Base-by-base conservation (phyloP, 2,329 filamentous ascomycete species). In the Diatrype stigma region DNA sequence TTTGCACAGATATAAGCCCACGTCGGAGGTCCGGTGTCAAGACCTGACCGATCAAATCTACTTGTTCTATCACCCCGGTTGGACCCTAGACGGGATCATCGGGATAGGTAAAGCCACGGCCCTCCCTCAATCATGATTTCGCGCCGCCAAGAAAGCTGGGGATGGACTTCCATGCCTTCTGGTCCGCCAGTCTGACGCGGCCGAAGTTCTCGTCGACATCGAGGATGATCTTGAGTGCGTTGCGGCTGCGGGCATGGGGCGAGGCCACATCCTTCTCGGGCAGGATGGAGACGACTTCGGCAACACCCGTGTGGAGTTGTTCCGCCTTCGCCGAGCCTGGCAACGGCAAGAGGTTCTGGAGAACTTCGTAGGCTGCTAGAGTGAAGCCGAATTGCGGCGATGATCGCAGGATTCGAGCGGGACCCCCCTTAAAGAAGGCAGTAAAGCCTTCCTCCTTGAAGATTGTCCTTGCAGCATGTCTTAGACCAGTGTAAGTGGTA, bases 361-460 rank as follows among this genome's bases (percentile, higher is more conserved):
- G 77, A 35, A 99, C 80, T 72, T 99, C 94, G 71, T 97, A 99
- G 42, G 89, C 89, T 3, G 94, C 94, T 22, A 99, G 84, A 0
- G 94, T 99, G 77, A 97, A 97, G 58, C 94, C 94, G 69, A 99
- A 99, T 68, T 99, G 94, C 16, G 94, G 94, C 12, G 91, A 96
- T 1, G 91, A 96, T 64, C 94, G 87, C 68, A 97, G 73, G 65
- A 99, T 95, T 76, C 94, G 90, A 8, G 94, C 94, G 1, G 93
- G 92, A 1, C 94, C 94, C 60, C 94, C 94, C 79, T 97, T 97
- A 85, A 97, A 99, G 79, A 99, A 99, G 23, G 94, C 94, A 56
- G 81, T 84, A 81, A 96, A 93, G 11, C 94, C 94, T 72, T 99
- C 94, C 69, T 97, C 89, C 69, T 86, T 84, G 75, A 80, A 86